Evolutionary conservation across 2,329 filamentous ascomycete species (phyloP).

Genomic region (Leptosphaerulina australis): DNA sequence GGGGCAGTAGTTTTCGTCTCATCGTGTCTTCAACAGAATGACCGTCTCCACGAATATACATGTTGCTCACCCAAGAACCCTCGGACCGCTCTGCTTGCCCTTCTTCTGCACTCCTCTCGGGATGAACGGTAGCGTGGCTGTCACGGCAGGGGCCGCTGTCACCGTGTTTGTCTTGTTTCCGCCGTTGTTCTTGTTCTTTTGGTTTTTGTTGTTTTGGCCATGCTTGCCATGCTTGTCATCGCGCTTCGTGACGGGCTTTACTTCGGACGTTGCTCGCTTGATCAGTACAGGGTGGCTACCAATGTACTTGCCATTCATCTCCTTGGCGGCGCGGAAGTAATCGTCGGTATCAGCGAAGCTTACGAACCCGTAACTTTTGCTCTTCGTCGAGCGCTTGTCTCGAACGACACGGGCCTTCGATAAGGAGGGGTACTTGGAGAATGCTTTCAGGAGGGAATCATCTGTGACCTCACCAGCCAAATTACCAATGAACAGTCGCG

Average conservation of each 20-base stretch:
- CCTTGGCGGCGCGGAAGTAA: conserved; percentile 93
- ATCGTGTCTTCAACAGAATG: too few species aligned
- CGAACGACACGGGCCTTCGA: conserved; percentile 92
- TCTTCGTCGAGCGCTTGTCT: conserved; percentile 95
- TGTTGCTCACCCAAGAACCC: conserved; percentile 35
- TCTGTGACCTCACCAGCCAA: conserved; percentile 97
- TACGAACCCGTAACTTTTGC: conserved; percentile 94
- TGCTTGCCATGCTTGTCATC: conserved; percentile 47
- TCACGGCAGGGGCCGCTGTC: conserved; percentile 17
- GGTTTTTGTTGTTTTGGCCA: conserved; percentile 52
- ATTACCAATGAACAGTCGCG: conserved; percentile 95
- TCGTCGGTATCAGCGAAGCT: conserved; percentile 95
- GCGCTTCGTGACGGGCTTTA: conserved; percentile 72
- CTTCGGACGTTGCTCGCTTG: conserved; percentile 87
- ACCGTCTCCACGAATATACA: neutral
- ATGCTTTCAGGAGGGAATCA: conserved; percentile 92
- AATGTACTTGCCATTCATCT: conserved; percentile 99
- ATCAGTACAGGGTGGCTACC: conserved; percentile 92
- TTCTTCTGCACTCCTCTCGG: conserved; percentile 42
- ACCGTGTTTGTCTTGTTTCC: conserved; percentile 22
- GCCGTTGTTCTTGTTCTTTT: conserved; percentile 55
- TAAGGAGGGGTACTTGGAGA: conserved; percentile 83
- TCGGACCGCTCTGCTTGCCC: conserved; percentile 36
- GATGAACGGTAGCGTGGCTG: conserved; percentile 31
- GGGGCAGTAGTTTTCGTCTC: too few species aligned